Percentiles rank a stretch among this genome's conserved stretches.
Evolutionary conservation across 768 basidiomycete genomes (phyloP).

Genomic region (Pleurotus ostreatus): DNA sequence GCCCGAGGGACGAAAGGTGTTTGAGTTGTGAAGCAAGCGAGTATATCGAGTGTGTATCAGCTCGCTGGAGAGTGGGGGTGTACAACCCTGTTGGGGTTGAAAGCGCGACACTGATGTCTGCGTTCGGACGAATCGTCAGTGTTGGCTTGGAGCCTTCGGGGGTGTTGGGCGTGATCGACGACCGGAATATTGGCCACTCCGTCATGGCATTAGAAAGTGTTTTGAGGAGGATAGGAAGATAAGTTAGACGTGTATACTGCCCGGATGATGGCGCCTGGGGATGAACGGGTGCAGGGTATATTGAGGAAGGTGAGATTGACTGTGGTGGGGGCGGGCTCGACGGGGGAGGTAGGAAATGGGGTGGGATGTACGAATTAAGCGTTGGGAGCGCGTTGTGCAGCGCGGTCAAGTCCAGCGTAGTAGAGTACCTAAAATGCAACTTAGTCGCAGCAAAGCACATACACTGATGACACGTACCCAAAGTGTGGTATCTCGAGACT

Average conservation of each 20-base stretch:
- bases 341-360: constrained; percentile 36
- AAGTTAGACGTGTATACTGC: constrained; percentile 67
- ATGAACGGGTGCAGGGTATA: constrained; percentile 34
- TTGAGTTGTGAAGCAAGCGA: constrained; percentile 57
- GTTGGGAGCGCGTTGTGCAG: constrained; percentile 58
- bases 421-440: constrained; percentile 52
- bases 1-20: constrained; percentile 59
- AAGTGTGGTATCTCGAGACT: constrained; percentile 86
- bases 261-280: constrained; percentile 44
- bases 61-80: constrained; percentile 64
- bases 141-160: constrained; percentile 47
- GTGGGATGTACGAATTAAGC: constrained; percentile 68
- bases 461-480: constrained; percentile 38
- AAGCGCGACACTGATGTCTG: constrained; percentile 75
- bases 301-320: constrained; percentile 33
- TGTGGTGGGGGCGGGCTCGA: constrained; percentile 16
- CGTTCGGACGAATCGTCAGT: constrained; percentile 65
- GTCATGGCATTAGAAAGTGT: constrained; percentile 75
- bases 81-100: constrained; percentile 82
- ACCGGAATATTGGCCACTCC: constrained; percentile 81
- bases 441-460: no score
- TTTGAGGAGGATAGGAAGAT: constrained; percentile 82
- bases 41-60: constrained; percentile 55
- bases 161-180: constrained; percentile 54
- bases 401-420: constrained; percentile 69